Conservation (phyloP, 2,329 filamentous ascomycete species). For the Sporothrix inflata region DNA sequence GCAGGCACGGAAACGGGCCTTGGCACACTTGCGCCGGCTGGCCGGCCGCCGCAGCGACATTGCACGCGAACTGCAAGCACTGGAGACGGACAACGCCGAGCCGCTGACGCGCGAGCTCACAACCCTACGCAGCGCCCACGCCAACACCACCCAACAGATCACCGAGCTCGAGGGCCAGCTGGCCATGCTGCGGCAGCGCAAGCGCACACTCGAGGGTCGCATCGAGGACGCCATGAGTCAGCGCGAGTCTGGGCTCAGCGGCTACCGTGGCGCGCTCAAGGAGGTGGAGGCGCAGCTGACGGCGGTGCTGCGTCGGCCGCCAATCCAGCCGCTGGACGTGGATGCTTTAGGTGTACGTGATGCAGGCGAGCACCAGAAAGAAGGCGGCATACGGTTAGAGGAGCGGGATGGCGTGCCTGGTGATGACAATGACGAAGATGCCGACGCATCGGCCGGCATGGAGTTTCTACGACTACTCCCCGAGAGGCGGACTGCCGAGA, state of each 20-base stretch:
- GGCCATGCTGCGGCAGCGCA: constrained; percentile 61
- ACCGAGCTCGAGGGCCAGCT: constrained; percentile 66
- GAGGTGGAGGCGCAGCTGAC: constrained; percentile 67
- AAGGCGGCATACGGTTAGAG: background rate
- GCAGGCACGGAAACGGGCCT: constrained; percentile 57
- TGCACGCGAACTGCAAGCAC: constrained; percentile 53
- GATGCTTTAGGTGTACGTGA: constrained; percentile 44
- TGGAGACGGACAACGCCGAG: constrained; percentile 60
- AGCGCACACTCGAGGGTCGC: constrained; percentile 61
- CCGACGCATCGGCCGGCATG: constrained; percentile 46
- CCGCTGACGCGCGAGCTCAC: constrained; percentile 64
- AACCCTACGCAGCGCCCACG: constrained; percentile 59
- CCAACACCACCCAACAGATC: constrained; percentile 64
- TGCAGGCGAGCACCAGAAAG: background rate
- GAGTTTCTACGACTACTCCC: constrained; percentile 65
- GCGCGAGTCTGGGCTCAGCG: constrained; percentile 71
- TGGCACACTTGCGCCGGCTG: constrained; percentile 61
- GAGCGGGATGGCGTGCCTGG: constrained; percentile 18
- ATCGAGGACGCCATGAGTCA: constrained; percentile 66
- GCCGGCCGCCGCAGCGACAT: constrained; percentile 55
- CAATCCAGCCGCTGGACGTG: constrained; percentile 56
- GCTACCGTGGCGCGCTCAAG: constrained; percentile 68
- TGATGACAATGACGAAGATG: constrained; percentile 34
- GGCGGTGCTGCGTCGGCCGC: constrained; percentile 61
- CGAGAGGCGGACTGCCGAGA: constrained; percentile 67